Evolutionary conservation across 208 protist species (phyloP).

Genomic region (Naegleria gruberi): DNA sequence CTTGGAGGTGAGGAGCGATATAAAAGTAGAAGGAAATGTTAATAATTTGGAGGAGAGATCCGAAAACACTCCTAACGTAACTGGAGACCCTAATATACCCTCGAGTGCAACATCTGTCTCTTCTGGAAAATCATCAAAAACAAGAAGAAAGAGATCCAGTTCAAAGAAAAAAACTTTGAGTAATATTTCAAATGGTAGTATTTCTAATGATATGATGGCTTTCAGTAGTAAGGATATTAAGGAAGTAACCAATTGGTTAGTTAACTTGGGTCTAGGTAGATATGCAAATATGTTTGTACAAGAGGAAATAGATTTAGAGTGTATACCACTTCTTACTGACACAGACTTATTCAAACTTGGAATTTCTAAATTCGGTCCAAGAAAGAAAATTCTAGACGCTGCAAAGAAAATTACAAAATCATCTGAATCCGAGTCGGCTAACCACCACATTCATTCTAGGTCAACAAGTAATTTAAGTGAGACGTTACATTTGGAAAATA

Average conservation of each 20-base stretch:
- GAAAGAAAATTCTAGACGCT: not conserved
- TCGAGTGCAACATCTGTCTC: not conserved
- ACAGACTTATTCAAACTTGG: not conserved
- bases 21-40: not conserved
- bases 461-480: too few relatives aligned
- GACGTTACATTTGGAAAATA: not conserved
- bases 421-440: not conserved
- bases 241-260: constrained; percentile 8
- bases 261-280: not conserved
- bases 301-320: constrained; percentile 17
- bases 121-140: not conserved
- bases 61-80: not conserved
- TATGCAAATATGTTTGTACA: not conserved
- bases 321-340: not conserved
- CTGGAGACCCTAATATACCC: not conserved
- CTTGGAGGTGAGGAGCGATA: not conserved
- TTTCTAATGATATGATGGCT: not conserved
- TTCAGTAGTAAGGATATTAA: not conserved
- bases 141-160: not conserved
- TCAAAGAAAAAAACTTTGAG: not conserved
- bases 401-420: not conserved
- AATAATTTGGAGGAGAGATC: not conserved
- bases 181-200: not conserved
- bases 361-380: not conserved
- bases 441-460: not conserved